Evolutionary conservation across 495 filamentous ascomycete genomes (phyloP).

Genomic region (Xylaria flabelliformis): DNA sequence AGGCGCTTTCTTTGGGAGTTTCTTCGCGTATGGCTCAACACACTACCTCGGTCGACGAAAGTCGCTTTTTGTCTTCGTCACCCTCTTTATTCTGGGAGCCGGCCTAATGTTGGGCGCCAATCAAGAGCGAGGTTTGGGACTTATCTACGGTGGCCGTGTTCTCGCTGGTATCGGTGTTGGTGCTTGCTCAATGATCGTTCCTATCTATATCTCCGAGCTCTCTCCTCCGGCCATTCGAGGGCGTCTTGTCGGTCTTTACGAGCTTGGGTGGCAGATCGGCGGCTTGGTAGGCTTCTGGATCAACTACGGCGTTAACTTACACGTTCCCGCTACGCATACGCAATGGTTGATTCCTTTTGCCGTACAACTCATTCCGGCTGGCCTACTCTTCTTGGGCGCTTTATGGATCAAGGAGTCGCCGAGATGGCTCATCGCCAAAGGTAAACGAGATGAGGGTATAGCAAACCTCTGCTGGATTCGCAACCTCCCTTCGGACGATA

Average conservation of each 20-base stretch:
- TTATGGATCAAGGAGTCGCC: constrained; percentile 56
- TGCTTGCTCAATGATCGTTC: constrained; percentile 57
- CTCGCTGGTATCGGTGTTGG: constrained; percentile 62
- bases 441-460: constrained; percentile 19
- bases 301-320: constrained; percentile 59
- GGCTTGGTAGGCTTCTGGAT: constrained; percentile 60
- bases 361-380: constrained; percentile 67
- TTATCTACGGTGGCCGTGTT: constrained; percentile 64
- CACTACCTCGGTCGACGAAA: constrained; percentile 64
- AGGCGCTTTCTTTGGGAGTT: constrained; percentile 70
- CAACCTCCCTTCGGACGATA: constrained; percentile 17
- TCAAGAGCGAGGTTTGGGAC: constrained; percentile 61
- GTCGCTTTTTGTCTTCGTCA: constrained; percentile 58
- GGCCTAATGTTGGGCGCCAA: constrained; percentile 68
- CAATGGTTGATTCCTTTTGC: constrained; percentile 66
- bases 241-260: constrained; percentile 68
- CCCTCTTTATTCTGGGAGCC: constrained; percentile 68
- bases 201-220: constrained; percentile 66
- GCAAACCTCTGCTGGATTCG: constrained; percentile 29
- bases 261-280: constrained; percentile 75
- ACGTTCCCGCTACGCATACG: constrained; percentile 44
- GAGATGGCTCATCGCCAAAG: constrained; percentile 57
- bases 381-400: constrained; percentile 60
- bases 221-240: constrained; percentile 61
- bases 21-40: constrained; percentile 65